Conservation (phyloP, 2,329 filamentous ascomycete species). For the Didymella keratinophila region DNA sequence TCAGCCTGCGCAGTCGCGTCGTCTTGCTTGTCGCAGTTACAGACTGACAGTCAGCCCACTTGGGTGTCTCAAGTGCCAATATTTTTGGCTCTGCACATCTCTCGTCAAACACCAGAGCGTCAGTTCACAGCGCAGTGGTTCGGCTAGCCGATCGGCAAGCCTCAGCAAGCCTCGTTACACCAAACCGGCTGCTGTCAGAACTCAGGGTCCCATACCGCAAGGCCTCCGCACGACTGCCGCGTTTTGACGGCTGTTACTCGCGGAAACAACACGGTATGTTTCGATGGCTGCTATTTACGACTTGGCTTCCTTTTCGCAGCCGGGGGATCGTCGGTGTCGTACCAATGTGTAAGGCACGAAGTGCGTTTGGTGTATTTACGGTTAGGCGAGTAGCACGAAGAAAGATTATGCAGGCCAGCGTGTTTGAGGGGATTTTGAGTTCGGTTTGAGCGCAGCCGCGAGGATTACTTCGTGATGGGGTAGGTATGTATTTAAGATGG, state of each 20-base stretch:
- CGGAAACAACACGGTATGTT: conserved; percentile 22
- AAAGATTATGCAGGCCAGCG: conserved; percentile 13
- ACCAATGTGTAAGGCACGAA: conserved; percentile 14
- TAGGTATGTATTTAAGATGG: conserved; percentile 21
- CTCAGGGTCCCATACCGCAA: conserved; percentile 10
- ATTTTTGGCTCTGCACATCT: conserved; percentile 9
- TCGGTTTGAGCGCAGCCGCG: conserved; percentile 3
- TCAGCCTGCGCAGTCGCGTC: conserved; percentile 3
- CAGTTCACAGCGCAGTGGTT: conserved; percentile 1
- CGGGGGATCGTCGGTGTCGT: conserved; percentile 14
- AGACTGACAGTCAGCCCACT: conserved; percentile 12
- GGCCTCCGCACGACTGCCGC: conserved; percentile 2
- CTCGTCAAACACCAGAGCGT: conserved; percentile 18
- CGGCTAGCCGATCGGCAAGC: conserved; percentile 14
- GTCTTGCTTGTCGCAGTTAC: conserved; percentile 12
- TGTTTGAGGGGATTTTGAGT: conserved; percentile 11
- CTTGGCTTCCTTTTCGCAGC: conserved; percentile 9
- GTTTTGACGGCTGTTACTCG: conserved; percentile 19
- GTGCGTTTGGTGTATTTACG: conserved; percentile 12
- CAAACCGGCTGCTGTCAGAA: conserved; percentile 15
- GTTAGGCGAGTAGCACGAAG: conserved; percentile 16
- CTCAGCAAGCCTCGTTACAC: neutral
- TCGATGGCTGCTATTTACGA: conserved; percentile 28
- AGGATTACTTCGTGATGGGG: conserved; percentile 6
- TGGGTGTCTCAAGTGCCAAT: conserved; percentile 10